Conservation (phyloP, 768 basidiomycete genomes). For the Lactarius tabidus region DNA sequence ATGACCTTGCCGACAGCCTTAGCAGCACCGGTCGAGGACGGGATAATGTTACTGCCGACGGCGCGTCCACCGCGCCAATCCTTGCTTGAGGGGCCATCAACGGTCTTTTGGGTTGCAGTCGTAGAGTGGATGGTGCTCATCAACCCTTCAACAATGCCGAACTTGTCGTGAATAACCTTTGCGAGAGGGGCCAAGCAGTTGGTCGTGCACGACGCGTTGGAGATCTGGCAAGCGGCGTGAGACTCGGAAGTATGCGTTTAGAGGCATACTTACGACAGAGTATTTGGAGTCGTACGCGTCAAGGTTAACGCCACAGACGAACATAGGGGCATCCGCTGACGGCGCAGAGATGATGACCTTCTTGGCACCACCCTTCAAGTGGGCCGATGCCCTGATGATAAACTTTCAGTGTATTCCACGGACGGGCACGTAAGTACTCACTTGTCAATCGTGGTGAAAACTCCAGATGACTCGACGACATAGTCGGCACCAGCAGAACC, state of each 20-base stretch:
- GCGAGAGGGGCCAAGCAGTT: slow-evolving; percentile 99
- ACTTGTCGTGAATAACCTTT: slow-evolving; percentile 97
- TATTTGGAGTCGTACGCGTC: slow-evolving; percentile 86
- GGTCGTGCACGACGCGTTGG: slow-evolving; percentile 99
- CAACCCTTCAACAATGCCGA: slow-evolving; percentile 92
- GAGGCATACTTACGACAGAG: slow-evolving; percentile 60
- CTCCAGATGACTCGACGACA: slow-evolving; percentile 96
- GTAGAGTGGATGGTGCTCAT: slow-evolving; percentile 99
- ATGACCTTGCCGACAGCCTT: slow-evolving; percentile 99
- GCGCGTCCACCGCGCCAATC: slow-evolving; percentile 98
- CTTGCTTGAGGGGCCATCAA: slow-evolving; percentile 91
- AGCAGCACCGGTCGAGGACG: slow-evolving; percentile 97
- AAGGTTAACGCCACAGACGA: slow-evolving; percentile 92
- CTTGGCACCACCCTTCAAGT: slow-evolving; percentile 98
- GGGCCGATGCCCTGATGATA: slow-evolving; percentile 66
- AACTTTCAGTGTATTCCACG: background rate
- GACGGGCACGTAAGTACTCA: slow-evolving; percentile 31
- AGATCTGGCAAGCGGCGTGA: slow-evolving; percentile 53
- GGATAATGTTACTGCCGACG: slow-evolving; percentile 98
- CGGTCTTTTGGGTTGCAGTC: slow-evolving; percentile 93
- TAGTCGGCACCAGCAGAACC: slow-evolving; percentile 77
- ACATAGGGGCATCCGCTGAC: slow-evolving; percentile 96
- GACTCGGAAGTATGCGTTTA: background rate
- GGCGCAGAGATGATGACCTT: slow-evolving; percentile 99
- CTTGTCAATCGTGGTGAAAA: slow-evolving; percentile 96